A percentile compares a stretch with the other conserved stretches of the same genome.
Evolutionary conservation across 306 rosid genomes (phyloP).

Genomic region (Mimosa pudica): DNA sequence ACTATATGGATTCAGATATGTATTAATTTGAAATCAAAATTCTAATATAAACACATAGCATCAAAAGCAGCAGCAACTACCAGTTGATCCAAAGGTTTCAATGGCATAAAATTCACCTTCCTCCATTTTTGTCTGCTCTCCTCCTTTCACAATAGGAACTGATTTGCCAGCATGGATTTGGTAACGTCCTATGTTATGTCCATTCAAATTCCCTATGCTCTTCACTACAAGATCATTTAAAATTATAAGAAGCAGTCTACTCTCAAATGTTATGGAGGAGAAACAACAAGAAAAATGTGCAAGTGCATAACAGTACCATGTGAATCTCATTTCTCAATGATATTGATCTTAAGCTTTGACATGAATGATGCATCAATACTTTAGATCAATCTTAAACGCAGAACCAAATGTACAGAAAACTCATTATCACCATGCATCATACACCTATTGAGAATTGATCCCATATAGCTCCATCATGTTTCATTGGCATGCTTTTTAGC

Average conservation of each 20-base stretch:
- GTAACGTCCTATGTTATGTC: slow-evolving; percentile 95
- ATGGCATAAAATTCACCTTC: slow-evolving; percentile 98
- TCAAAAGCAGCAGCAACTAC: slow-evolving; percentile 46
- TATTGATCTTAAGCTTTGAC: not conserved
- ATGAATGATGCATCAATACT: slow-evolving; percentile 4
- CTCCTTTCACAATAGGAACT: slow-evolving; percentile 96
- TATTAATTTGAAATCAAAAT: slow-evolving; percentile 21
- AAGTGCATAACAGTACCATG: not conserved
- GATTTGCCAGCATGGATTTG: slow-evolving; percentile 97
- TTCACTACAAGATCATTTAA: slow-evolving; percentile 63
- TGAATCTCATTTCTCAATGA: not conserved
- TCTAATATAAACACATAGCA: slow-evolving; percentile 14
- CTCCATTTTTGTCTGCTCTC: slow-evolving; percentile 99
- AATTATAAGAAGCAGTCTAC: slow-evolving; percentile 19
- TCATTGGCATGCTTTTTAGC: too few species aligned
- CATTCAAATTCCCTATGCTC: slow-evolving; percentile 94
- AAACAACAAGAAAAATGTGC: slow-evolving; percentile 4
- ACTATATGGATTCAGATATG: not conserved
- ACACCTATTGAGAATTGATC: too few species aligned
- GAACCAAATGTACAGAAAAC: slow-evolving; percentile 18
- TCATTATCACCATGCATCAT: too few species aligned
- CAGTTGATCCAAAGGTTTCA: slow-evolving; percentile 95
- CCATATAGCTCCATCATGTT: too few species aligned
- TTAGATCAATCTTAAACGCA: not conserved
- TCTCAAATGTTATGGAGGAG: not conserved